A percentile compares a stretch with the other conserved stretches of the same genome.
phyloP scores from a whole-genome alignment of 495 filamentous ascomycete species.

The Jackrogersella multiformis region DNA sequence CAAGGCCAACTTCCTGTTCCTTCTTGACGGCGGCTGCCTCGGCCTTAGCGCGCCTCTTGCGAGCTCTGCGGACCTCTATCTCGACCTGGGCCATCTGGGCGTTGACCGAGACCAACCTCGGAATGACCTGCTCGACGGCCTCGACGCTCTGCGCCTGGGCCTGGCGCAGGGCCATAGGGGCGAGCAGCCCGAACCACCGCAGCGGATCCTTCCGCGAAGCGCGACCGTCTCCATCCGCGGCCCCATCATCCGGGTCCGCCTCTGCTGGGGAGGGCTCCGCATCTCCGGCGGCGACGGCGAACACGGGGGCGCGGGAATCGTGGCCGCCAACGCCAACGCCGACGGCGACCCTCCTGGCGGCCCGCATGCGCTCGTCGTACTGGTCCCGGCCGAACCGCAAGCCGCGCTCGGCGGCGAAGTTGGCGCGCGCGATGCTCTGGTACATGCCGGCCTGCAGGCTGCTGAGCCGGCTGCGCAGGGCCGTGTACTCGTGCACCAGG shows the following conservation, averaged over 20 bases:
- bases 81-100: conserved; percentile 60
- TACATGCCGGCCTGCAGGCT: conserved; percentile 63
- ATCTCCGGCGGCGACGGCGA: conserved; percentile 12
- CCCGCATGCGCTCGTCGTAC: conserved; percentile 79
- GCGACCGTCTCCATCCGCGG: background rate
- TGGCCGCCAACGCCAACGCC: background rate
- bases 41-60: conserved; percentile 60
- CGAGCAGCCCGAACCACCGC: conserved; percentile 74
- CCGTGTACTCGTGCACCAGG: conserved; percentile 75
- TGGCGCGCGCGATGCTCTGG: conserved; percentile 71
- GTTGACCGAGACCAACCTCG: conserved; percentile 54
- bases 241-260: background rate
- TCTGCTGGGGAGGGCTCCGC: background rate
- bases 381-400: conserved; percentile 71
- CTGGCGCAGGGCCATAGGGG: conserved; percentile 65
- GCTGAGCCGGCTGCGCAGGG: conserved; percentile 63
- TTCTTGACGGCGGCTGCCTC: conserved; percentile 32
- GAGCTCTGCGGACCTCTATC: conserved; percentile 59
- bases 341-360: conserved; percentile 53
- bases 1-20: conserved; percentile 10
- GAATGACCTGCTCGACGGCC: conserved; percentile 57
- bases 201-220: conserved; percentile 61
- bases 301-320: conserved; percentile 20
- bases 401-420: conserved; percentile 71
- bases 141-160: conserved; percentile 62